Conservation (phyloP, 2,329 filamentous ascomycete species). For the Colletotrichum falcatum region DNA sequence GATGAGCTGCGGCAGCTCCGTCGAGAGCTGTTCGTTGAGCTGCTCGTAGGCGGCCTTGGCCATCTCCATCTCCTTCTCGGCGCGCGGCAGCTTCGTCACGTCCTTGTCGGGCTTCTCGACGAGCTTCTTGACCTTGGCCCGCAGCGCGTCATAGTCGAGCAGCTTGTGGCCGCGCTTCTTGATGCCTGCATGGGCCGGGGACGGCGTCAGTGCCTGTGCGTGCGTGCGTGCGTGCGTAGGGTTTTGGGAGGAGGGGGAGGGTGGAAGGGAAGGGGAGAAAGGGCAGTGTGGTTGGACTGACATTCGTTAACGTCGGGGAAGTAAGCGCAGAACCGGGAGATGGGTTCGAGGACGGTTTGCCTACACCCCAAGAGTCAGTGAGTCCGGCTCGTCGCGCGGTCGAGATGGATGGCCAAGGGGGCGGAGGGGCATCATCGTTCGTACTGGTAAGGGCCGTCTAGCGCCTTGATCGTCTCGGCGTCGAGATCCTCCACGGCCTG, state of each 20-base stretch:
- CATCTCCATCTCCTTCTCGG: slow-evolving; percentile 96
- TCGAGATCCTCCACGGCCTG: slow-evolving; percentile 98
- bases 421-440: no score
- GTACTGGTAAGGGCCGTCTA: slow-evolving; percentile 93
- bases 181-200: slow-evolving; percentile 70
- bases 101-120: slow-evolving; percentile 99
- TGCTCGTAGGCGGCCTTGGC: slow-evolving; percentile 94
- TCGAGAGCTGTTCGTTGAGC: slow-evolving; percentile 94
- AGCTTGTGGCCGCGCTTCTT: slow-evolving; percentile 99
- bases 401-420: no score
- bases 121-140: slow-evolving; percentile 95
- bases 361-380: slow-evolving; percentile 53
- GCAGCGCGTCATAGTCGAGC: slow-evolving; percentile 96
- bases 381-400: slow-evolving; percentile 38
- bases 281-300: slow-evolving; percentile 52
- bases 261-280: no score
- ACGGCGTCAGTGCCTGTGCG: background rate
- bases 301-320: slow-evolving; percentile 99
- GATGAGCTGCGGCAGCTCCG: slow-evolving; percentile 93
- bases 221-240: background rate
- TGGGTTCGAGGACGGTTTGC: slow-evolving; percentile 94
- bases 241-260: background rate
- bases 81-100: slow-evolving; percentile 92
- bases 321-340: slow-evolving; percentile 95
- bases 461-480: slow-evolving; percentile 96